Conservation (phyloP, 768 basidiomycete species). For the Lactifluus volemus region DNA sequence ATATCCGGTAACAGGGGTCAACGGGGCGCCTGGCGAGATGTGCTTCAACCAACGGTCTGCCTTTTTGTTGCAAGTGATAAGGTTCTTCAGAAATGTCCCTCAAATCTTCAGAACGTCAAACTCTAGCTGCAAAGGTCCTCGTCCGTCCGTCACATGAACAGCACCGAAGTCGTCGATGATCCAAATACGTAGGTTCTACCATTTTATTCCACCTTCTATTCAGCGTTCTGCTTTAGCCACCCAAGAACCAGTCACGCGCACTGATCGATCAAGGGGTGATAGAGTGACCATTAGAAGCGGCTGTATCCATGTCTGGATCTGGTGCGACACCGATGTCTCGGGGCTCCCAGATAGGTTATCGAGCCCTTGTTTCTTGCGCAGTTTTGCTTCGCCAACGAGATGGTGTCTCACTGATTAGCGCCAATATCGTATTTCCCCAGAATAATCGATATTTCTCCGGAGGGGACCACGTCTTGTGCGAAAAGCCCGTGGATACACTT, state of each 20-base stretch:
- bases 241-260: neutral
- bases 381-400: neutral
- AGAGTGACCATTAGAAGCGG: neutral
- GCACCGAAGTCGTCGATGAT: neutral
- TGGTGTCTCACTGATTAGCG: neutral
- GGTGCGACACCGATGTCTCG: neutral
- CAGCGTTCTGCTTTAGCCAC: neutral
- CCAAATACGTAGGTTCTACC: neutral
- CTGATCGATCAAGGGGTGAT: constrained; percentile 1
- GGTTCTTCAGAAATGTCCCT: neutral
- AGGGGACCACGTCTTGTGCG: neutral
- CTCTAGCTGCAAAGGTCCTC: neutral
- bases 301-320: neutral
- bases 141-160: constrained; percentile 5
- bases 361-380: neutral
- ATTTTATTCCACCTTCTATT: neutral
- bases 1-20: neutral
- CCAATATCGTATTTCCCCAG: neutral
- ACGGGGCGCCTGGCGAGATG: neutral
- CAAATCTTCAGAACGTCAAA: neutral
- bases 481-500: neutral
- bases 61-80: neutral
- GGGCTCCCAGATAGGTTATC: neutral
- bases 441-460: neutral
- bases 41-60: neutral